Evolutionary conservation across 768 basidiomycete species (phyloP).

Genomic region (Tylopilus felleus): DNA sequence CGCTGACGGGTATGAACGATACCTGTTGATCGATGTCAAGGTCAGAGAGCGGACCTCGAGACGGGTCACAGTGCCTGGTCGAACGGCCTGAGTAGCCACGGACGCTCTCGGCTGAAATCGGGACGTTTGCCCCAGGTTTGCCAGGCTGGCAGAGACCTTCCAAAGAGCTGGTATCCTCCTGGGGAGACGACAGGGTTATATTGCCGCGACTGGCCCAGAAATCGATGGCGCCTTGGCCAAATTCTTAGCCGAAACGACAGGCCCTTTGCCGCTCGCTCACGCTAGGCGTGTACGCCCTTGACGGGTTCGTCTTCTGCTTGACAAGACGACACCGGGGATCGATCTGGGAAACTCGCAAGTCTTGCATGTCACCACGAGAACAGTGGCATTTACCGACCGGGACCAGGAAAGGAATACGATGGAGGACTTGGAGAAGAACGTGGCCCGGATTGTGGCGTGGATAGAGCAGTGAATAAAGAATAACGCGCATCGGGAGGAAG

Average conservation of each 20-base stretch:
- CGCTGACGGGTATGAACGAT: conserved; percentile 45
- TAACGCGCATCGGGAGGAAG: background rate
- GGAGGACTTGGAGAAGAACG: too few species aligned
- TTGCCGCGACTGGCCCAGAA: conserved; percentile 62
- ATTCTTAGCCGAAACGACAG: too few species aligned
- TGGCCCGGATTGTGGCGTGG: conserved; percentile 76
- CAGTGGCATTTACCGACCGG: conserved; percentile 38
- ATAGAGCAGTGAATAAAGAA: conserved; percentile 65
- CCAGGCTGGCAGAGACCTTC: conserved; percentile 63
- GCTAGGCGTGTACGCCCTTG: too few species aligned
- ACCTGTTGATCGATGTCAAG: conserved; percentile 33
- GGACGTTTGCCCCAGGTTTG: conserved; percentile 55
- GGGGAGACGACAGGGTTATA: conserved; percentile 63
- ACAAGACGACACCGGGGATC: conserved; percentile 57
- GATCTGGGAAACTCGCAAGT: conserved; percentile 35
- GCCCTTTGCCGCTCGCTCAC: too few species aligned
- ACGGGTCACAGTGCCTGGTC: conserved; percentile 41
- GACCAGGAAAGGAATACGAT: conserved; percentile 22
- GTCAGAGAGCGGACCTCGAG: background rate
- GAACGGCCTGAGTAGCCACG: conserved; percentile 62
- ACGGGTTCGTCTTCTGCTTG: conserved; percentile 76
- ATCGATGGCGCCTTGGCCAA: too few species aligned
- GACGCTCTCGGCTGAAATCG: conserved; percentile 43
- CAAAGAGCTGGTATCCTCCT: conserved; percentile 64
- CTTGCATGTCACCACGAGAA: too few species aligned